Evolutionary conservation across 2,329 filamentous ascomycete genomes (phyloP), one percentile per base, ranked within the genome.

Genomic region (Kalmusia sp.): DNA sequence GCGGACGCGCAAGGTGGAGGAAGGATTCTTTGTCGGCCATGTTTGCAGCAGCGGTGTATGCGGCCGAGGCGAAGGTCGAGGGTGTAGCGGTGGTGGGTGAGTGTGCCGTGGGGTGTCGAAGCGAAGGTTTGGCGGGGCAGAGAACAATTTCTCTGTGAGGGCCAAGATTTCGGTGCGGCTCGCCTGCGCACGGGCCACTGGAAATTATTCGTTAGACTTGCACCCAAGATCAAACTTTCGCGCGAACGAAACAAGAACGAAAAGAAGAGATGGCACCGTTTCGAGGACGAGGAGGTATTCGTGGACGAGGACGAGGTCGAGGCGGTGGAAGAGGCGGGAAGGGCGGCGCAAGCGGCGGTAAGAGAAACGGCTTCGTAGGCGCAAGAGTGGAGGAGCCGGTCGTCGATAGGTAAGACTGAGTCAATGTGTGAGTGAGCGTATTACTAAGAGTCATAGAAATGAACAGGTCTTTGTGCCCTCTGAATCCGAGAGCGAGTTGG

Each of bases 1-100:
- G 84, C 70, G 95, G 95, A 77, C 95, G 88, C 73, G 93, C 89
- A 65, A 99, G 89, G 78, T 99, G 95, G 71, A 98, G 87, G 82
- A 96, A 98, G 62, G 90, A 89, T 77, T 93, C 90, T 70, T 86
- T 83, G 76, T 87, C 80, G 77, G 91, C 89, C 92, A 96, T 96
- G 79, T 71, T 92, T 84, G 78, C 19, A 24, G 37, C 49, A 34
- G 35, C 33, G 19, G 34, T 31, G 43, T 15, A 25, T n/a, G 33
- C 33, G 50, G 51, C 38, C 15, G 48, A 39, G 53, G 58, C 47
- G 58, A 45, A 43, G 47, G 55, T 57, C 41, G 58, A 54, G 54
- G 52, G 47, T 45, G 58, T 59, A 51, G 54, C 39, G 53, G 51
- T 54, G 56, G 34, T 48, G 49, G 51, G 50, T 51, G 52, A 48